Base-by-base conservation (phyloP, 805 yeast genomes). In the Pichia phayaonensis region DNA sequence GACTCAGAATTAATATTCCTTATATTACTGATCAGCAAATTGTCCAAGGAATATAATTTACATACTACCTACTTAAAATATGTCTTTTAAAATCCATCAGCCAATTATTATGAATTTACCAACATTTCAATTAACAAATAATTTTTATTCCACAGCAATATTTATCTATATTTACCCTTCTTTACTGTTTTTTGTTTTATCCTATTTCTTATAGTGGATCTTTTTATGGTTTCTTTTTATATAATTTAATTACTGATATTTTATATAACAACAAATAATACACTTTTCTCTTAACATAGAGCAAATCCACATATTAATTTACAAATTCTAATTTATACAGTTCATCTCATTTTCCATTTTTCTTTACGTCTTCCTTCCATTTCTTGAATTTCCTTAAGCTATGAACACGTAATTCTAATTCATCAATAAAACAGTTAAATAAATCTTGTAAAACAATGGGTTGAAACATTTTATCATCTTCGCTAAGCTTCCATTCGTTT, bases 1-100 rank as follows among this genome's bases (percentile, higher is more conserved):
- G 92, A 65, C 74, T 86, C 59, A 80, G 95, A 72, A 84, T 86
- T 40, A 71, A 74, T 42, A 74, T 76, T 48, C 80, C 81, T 18
- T 73, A 72, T 49, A 62, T 76, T 44, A 73, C 77, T 15, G 68
- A 65, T 52, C 69, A 63, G 48, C 68, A 64, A 46, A 60, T 64
- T 29, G 60, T 65, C 21, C 59, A 56, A 48, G 52, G 54, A 55
- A 45, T 39, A 22, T 23, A 34, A 40, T 18, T 2, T 12, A 11
- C 13, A 36, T 29, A 20, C 1, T n/a, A 4, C 5, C 3, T 22
- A 12, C 8, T 39, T 8, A 12, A 38, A n/a, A 5, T 23, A 18
- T 23, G 16, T 36, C 18, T 21, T 22, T 2, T 38, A 7, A 18
- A 3, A n/a, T 5, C 20, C 6, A 38, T 8, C 5, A 38, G 22